Base-by-base conservation (phyloP, 2,329 filamentous ascomycete species). In the Pestalotiopsis sp. region DNA sequence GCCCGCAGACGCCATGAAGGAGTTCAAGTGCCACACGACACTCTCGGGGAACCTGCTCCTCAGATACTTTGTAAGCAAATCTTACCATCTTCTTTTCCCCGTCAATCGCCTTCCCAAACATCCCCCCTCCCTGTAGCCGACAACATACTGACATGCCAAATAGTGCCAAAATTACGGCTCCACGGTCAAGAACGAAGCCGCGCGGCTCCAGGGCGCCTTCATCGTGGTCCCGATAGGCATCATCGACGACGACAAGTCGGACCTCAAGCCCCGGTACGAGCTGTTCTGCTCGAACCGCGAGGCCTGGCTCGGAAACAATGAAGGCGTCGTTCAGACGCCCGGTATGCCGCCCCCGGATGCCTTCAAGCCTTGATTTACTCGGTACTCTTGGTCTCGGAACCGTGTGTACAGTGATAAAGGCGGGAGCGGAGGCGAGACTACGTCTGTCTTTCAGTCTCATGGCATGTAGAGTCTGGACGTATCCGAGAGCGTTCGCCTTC, bases 241-340 rank as follows among this genome's bases (percentile, higher is more conserved):
- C 9, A 20, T 68, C 48, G 66, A 64, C 22, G 52, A 44, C 9
- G 66, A 64, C 56, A 65, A 65, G 56, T 56, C 38, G 56, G 66
- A 55, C 17, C n/a, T 68, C 7, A 60, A 65, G 62, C 66, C 66
- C 2, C 35, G 20, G 55, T 44, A 39, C 17, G 66, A 68, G 66
- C 24, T 65, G 9, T 68, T 68, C 39, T 68, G 66, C n/a, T 24
- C 44, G 17, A 68, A 65, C 22, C 61, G 66, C 24, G 35, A 59
- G n/a, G 56, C 24, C 6, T 68, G 62, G 66, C 17, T 68, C n/a
- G 66, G 44, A 9, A 55, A 68, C 3, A 20, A 64, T 44, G 20
- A 60, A 11, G 60, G 66, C 6, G 44, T 52, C 2, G 17, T 20
- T 13, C 59, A 30, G 59, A n/a, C 20, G 2, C 38, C 24, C 10